Evolutionary conservation across 2,329 filamentous ascomycete species (phyloP), one percentile per base, ranked within the genome.

Genomic region (Venturia nashicola): DNA sequence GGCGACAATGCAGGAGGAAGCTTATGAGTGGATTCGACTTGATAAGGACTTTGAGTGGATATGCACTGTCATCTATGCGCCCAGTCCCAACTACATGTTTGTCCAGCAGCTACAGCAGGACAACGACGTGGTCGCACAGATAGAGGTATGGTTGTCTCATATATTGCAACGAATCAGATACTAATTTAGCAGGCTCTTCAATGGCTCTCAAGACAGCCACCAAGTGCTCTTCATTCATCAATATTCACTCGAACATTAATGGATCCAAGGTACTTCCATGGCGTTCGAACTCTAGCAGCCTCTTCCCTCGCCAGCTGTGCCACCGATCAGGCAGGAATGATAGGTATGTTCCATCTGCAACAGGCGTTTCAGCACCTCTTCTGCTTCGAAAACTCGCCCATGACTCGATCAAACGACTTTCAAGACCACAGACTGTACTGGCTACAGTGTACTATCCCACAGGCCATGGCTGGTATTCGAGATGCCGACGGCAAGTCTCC

Each of bases 11-110:
- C 91, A 94, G 64, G 86, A 91, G 67, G 94, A 99, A 72, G 96
- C 91, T 0, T 99, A 97, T 71, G 94, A 99, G 73, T 99, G 95
- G 94, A 96, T 99, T 69, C 88, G 94, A 23, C 89, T 97, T 77
- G 94, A 99, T 74, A 92, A 93, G 18, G 95, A 99, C 75, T 97
- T 97, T 69, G 94, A 99, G 74, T 99, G 94, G 94, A 87, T 97
- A 65, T 94, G 89, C 75, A 87, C 87, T 68, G 89, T 96, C 75
- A 86, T 88, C 66, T 78, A 88, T 60, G 87, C 87, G 67, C 91
- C 97, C n/a, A 23, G 60, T 82, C 91, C 91, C 57, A 85, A 90
- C 5, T 97, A 97, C 79, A 99, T 99, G 95, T 97, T 94, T 73
- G 86, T 96, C 65, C 97, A 94, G 27, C 94, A 99, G 74, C 80